phyloP scores from a whole-genome alignment of 2,329 filamentous ascomycete genomes.

The Cordyceps cateniannulata region DNA sequence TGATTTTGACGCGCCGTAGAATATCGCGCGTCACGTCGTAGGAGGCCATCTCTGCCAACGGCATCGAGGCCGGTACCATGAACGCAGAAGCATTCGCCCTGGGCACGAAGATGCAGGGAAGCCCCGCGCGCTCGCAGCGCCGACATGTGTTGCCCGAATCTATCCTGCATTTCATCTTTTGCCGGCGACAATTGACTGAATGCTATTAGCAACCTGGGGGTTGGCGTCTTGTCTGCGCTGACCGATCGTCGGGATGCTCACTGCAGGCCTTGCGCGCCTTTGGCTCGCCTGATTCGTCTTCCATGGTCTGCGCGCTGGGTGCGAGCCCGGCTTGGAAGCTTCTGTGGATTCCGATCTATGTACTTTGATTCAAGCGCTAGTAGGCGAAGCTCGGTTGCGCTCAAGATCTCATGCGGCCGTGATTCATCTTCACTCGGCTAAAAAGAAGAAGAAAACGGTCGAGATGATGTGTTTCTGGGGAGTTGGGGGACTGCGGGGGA shows the following conservation, averaged over 20 bases:
- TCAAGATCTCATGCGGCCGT: not conserved
- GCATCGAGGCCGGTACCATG: constrained; percentile 2
- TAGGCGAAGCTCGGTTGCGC: not conserved
- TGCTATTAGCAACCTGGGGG: not conserved
- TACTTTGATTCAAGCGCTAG: not conserved
- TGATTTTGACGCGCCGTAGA: constrained; percentile 17
- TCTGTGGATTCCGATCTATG: not conserved
- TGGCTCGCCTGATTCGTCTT: constrained; percentile 13
- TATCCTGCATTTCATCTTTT: constrained; percentile 33
- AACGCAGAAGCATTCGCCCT: constrained; percentile 29
- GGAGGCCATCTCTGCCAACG: constrained; percentile 1
- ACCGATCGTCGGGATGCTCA: constrained; percentile 16
- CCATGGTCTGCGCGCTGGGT: constrained; percentile 2
- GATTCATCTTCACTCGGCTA: not conserved
- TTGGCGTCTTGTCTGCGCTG: not conserved
- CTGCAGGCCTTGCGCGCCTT: constrained; percentile 26
- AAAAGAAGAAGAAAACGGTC: no score
- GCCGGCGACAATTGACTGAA: constrained; percentile 22
- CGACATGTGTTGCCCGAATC: constrained; percentile 28
- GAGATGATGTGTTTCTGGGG: constrained; percentile 7
- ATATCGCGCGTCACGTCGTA: constrained; percentile 13
- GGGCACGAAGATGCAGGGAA: constrained; percentile 34
- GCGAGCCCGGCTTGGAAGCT: not conserved
- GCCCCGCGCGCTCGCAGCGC: constrained; percentile 27
- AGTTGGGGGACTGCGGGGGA: constrained; percentile 6